Evolutionary conservation across 2,329 filamentous ascomycete species (phyloP), one percentile per base, ranked within the genome.

Genomic region (Cladobotryum mycophilum): DNA sequence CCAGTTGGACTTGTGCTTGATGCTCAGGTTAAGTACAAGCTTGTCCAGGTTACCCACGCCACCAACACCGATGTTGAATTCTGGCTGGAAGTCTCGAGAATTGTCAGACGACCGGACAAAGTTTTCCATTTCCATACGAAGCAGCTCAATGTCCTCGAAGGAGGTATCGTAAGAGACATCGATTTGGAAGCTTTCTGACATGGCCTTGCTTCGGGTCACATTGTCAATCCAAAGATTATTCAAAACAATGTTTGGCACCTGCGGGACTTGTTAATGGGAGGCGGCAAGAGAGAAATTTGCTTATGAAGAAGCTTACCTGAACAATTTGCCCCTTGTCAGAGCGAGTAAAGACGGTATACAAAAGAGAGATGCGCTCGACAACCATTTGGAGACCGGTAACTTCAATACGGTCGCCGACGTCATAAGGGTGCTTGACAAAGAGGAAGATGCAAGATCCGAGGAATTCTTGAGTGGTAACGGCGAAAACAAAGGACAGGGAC

Each of bases 391-490:
- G 78, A 14, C 76, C 76, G 47, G 67, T 72, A 56, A 97, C 86
- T 61, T 96, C 90, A 41, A 97, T 88, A 22, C 93, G 85, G 67
- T 99, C 93, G 54, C 92, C 91, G 18, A 97, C 90, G 65, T 99
- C 93, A 67, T 88, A 97, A 0, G 93, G 92, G 67, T 99, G 93
- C 75, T 99, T 99, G 74, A 97, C 89, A 62, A 99, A 99, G 1
- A 99, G 75, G 75, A 99, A 99, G 63, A 99, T 96, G 74, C 92
- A 97, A 36, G 91, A 96, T 62, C 92, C 92, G n/a, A 99, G 81
- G 56, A 99, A 87, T 69, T 99, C 93, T 69, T 96, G 91, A 3
- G 86, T 85, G 1, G 91, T 96, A 50, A 86, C 86, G 20, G 91
- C 85, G 67, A 99, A 97, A 60, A 96, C 86, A 72, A 99, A 99